Conservation (phyloP, 352 stramenopile species). For the Phytophthora sp. region DNA sequence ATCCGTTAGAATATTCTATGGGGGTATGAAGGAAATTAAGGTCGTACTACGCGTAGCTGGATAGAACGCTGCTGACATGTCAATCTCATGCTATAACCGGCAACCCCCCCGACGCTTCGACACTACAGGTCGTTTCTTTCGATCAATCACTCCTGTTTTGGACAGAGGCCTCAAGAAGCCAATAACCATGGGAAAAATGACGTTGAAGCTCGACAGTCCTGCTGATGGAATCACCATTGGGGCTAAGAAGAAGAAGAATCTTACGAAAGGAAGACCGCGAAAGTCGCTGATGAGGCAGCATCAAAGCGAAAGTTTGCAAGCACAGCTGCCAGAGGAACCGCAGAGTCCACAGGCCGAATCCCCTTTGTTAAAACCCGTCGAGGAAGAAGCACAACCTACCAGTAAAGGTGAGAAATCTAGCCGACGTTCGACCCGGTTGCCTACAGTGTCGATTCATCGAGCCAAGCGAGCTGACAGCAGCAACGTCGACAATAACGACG, state of each 20-base stretch:
- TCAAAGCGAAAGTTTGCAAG: slow-evolving; percentile 17
- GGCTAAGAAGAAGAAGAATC: slow-evolving; percentile 14
- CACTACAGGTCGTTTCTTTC: slow-evolving; percentile 7
- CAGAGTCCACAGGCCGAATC: slow-evolving; percentile 43
- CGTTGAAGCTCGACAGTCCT: slow-evolving; percentile 19
- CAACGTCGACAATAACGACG: slow-evolving; percentile 8
- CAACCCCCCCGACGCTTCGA: slow-evolving; percentile 30
- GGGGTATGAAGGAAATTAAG: not conserved
- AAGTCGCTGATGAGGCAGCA: slow-evolving; percentile 33
- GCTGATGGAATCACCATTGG: not conserved
- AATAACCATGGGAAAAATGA: slow-evolving; percentile 28
- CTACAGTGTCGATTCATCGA: slow-evolving; percentile 6
- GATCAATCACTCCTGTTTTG: not conserved
- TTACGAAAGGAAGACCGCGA: slow-evolving; percentile 9
- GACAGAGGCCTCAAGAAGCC: no score
- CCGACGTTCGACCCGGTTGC: not conserved
- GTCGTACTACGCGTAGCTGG: not conserved
- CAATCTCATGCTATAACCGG: slow-evolving; percentile 15
- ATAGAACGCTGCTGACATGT: not conserved
- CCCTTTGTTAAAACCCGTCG: slow-evolving; percentile 41
- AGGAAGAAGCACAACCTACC: not conserved
- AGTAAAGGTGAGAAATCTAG: slow-evolving; percentile 4
- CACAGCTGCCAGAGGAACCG: slow-evolving; percentile 13
- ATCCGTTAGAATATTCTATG: slow-evolving; percentile 8
- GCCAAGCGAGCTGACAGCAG: slow-evolving; percentile 10